A percentile compares a stretch with the other conserved stretches of the same genome.
phyloP scores from a whole-genome alignment of 2,329 filamentous ascomycete species.

The Pyrenochaeta sp. region DNA sequence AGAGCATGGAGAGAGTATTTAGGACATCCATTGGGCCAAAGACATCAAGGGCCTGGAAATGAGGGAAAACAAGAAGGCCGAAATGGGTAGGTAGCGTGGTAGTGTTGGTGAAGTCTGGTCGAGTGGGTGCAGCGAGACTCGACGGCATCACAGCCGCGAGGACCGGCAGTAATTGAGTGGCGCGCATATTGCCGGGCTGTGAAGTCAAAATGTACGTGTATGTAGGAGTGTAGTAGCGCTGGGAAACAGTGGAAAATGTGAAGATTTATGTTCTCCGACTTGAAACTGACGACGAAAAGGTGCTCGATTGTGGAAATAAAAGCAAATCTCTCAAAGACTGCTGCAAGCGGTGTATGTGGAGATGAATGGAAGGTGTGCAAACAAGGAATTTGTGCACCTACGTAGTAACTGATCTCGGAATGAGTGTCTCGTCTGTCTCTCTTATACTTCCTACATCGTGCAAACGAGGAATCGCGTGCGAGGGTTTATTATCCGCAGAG shows the following conservation, averaged over 20 bases:
- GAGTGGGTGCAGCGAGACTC: slow-evolving; percentile 11
- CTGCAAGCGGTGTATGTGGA: background rate
- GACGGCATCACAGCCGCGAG: slow-evolving; percentile 8
- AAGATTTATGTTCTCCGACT: background rate
- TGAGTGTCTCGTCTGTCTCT: background rate
- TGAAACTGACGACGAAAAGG: too few species aligned
- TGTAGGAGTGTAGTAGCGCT: too few species aligned
- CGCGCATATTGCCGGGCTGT: slow-evolving; percentile 11
- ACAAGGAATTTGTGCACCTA: background rate
- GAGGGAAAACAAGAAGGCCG: slow-evolving; percentile 31
- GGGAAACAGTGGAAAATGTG: too few species aligned
- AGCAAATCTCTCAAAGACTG: background rate
- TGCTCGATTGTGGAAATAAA: too few species aligned
- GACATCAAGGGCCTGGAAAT: slow-evolving; percentile 44
- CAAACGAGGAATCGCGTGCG: background rate
- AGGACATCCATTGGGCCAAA: slow-evolving; percentile 59
- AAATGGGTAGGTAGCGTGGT: slow-evolving; percentile 32
- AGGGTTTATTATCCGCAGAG: background rate
- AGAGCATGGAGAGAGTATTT: slow-evolving; percentile 38
- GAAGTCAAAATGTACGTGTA: background rate
- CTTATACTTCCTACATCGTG: background rate
- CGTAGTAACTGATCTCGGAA: background rate
- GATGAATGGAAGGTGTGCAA: background rate
- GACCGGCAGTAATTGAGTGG: slow-evolving; percentile 15
- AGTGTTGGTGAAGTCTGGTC: slow-evolving; percentile 32